Conservation (phyloP, 1,284 basidiomycete genomes). For the Tilletia walkeri region DNA sequence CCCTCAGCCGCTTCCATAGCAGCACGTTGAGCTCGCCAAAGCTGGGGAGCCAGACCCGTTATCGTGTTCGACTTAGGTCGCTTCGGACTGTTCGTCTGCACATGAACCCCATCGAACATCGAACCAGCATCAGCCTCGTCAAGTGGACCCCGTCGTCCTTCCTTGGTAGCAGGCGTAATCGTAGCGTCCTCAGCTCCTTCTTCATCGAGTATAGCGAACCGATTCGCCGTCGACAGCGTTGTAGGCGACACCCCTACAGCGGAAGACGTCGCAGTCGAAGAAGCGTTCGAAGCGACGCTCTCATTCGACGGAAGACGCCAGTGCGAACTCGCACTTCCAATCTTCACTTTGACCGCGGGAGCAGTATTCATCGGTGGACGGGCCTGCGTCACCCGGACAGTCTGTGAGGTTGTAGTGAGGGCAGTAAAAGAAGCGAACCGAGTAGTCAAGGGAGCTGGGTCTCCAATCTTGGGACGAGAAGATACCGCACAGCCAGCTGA, state of each 20-base stretch:
- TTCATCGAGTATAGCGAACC: no score
- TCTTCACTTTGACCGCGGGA: not conserved
- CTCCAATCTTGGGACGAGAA: not conserved
- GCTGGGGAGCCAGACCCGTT: not conserved
- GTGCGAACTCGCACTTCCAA: not conserved
- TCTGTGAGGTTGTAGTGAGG: no score
- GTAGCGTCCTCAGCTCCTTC: no score
- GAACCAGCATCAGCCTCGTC: no score
- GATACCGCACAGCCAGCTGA: not conserved
- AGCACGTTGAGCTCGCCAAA: not conserved
- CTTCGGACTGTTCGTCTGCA: not conserved
- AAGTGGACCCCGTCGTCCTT: no score
- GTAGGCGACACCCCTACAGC: no score
- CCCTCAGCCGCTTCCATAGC: not conserved
- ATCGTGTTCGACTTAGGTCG: constrained; percentile 18
- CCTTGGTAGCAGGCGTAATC: no score
- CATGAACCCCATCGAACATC: not conserved
- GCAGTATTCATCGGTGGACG: not conserved
- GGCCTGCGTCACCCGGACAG: not conserved
- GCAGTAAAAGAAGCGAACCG: no score
- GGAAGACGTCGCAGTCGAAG: not conserved
- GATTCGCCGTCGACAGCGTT: no score
- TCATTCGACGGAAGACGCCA: not conserved
- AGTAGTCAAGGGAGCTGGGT: no score
- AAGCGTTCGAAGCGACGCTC: not conserved